phyloP scores from a whole-genome alignment of 2,329 filamentous ascomycete species.

The Cladosporium halotolerans region DNA sequence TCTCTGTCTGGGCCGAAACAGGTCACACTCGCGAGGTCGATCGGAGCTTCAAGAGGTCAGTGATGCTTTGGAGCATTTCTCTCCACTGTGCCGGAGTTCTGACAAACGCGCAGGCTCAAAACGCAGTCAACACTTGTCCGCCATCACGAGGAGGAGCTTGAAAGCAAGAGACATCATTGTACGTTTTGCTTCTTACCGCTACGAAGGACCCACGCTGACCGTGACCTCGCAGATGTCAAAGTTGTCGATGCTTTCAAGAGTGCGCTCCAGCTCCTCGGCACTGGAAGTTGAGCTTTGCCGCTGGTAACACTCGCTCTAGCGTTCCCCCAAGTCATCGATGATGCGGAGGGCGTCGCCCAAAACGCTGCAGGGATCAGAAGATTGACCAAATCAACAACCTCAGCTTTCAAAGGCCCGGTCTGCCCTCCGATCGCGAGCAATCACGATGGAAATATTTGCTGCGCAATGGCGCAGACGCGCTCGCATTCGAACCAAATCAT shows the following conservation, averaged over 20 bases:
- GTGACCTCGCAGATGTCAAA: conserved; percentile 33
- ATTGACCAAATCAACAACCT: no score
- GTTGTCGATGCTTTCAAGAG: conserved; percentile 45
- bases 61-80: background rate
- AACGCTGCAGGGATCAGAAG: no score
- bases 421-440: background rate
- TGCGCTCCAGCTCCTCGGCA: conserved; percentile 42
- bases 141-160: conserved; percentile 7
- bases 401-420: no score
- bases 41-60: conserved; percentile 68
- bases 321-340: conserved; percentile 60
- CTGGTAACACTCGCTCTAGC: conserved; percentile 76
- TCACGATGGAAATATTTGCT: background rate
- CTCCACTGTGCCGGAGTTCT: background rate
- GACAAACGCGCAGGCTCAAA: conserved; percentile 52
- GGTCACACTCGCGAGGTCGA: conserved; percentile 67
- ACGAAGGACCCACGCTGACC: conserved; percentile 17
- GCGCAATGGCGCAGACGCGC: background rate
- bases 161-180: conserved; percentile 73
- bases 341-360: background rate
- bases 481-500: background rate
- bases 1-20: conserved; percentile 70
- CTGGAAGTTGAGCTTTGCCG: background rate
- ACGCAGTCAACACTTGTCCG: conserved; percentile 69
- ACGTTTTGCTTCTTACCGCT: conserved; percentile 32